These are phyloP conservation scores for Bocquillonia castaneifolia DNA, from an alignment of 441 rosid species.

Conservation along the genomic window DNA sequence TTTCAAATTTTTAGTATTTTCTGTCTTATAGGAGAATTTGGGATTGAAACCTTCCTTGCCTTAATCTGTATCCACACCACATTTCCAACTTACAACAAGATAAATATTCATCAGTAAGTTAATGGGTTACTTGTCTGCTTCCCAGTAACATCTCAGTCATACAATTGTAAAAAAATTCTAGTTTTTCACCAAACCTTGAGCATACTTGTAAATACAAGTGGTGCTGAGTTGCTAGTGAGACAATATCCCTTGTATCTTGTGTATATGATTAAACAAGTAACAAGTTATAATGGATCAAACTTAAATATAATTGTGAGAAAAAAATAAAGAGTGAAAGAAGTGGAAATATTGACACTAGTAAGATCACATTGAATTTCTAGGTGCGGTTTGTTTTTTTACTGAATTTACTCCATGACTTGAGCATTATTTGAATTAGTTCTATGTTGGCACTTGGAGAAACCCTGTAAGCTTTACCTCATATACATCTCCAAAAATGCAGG, in stretches of 20 bases:
- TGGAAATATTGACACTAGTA: background rate
- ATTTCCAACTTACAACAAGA: background rate
- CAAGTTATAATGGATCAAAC: background rate
- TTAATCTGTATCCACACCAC: background rate
- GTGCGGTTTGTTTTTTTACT: background rate
- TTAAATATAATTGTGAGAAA: background rate
- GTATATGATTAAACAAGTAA: background rate
- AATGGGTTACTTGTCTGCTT: background rate
- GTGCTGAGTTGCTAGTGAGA: background rate
- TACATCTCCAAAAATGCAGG: background rate
- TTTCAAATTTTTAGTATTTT: background rate
- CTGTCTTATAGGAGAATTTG: background rate
- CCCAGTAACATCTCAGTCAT: too few relatives aligned
- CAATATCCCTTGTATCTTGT: background rate
- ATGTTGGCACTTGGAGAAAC: background rate
- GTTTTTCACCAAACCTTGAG: background rate
- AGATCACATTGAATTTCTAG: background rate
- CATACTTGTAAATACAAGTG: background rate
- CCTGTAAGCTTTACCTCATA: background rate
- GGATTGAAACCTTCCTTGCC: background rate
- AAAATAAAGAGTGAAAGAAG: background rate
- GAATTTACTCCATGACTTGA: background rate
- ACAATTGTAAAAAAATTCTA: background rate
- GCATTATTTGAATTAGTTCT: background rate
- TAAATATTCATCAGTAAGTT: background rate